These are phyloP conservation scores for Apophysomyces ossiformis DNA, from an alignment of 371 early-diverging fungal species.

Conservation along the genomic window DNA sequence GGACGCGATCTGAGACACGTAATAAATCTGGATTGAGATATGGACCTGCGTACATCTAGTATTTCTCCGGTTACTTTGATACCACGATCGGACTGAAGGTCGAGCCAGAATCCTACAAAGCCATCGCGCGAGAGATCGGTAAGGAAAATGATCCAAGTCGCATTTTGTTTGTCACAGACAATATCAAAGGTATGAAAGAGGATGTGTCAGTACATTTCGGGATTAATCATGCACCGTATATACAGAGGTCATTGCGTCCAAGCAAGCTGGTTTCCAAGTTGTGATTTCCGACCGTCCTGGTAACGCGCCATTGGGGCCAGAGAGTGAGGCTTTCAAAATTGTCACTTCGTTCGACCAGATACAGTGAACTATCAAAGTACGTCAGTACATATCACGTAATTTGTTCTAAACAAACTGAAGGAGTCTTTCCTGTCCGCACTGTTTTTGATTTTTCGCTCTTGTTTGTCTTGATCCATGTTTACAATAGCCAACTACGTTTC, in stretches of 20 bases:
- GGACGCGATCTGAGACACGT: neutral
- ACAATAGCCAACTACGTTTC: too few relatives aligned
- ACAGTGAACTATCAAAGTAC: too few relatives aligned
- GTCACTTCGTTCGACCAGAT: conserved; percentile 50
- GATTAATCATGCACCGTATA: too few relatives aligned
- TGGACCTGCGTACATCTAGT: conserved; percentile 34
- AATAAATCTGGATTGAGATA: neutral
- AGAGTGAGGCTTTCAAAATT: conserved; percentile 37
- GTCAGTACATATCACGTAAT: too few relatives aligned
- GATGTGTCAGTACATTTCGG: too few relatives aligned
- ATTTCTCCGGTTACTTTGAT: conserved; percentile 89
- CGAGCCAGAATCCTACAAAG: conserved; percentile 67
- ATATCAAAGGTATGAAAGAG: conserved; percentile 68
- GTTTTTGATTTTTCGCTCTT: too few relatives aligned
- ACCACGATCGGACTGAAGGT: conserved; percentile 84
- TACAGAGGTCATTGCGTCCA: conserved; percentile 61
- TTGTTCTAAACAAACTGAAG: too few relatives aligned
- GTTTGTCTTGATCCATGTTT: too few relatives aligned
- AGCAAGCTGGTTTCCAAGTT: conserved; percentile 72
- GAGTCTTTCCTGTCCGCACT: too few relatives aligned
- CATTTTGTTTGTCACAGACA: conserved; percentile 89
- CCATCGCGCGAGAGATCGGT: conserved; percentile 74
- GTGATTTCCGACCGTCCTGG: conserved; percentile 80
- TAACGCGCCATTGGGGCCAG: conserved; percentile 63
- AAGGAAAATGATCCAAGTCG: conserved; percentile 38